Evolutionary conservation across 305 asterid species (phyloP), one percentile per base, ranked within the genome.

Genomic region (Fraxinus ornus): DNA sequence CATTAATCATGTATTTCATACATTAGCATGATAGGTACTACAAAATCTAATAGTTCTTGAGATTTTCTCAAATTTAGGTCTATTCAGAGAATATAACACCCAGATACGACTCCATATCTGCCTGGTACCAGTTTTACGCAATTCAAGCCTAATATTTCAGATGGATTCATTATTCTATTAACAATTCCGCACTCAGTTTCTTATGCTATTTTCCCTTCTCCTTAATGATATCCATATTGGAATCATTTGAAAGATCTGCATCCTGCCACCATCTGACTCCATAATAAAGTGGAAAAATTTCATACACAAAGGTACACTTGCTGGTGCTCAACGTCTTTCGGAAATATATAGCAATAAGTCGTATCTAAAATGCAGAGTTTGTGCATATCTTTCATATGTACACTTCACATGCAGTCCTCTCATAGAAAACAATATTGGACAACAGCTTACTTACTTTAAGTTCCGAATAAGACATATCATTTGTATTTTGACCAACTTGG

Each of bases 401-500:
- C 37, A 28, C 36, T 37, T 80, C 79, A 81, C 75, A 47, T 12
- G 55, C 36, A 47, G 28, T 79, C 79, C 26, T 73, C 73, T 76
- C 28, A 66, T 41, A 76, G 35, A 74, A 49, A 52, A 75, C 60
- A n/a, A 74, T 78, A 36, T 33, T 47, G 80, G 36, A 64, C 17
- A 52, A 36, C 21, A 37, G 75, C 71, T 72, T 71, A 82, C 90
- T 85, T 83, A 92, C 99, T 90, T 94, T 94, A 77, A 96, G 93
- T 88, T 96, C 98, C 77, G 99, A 94, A 87, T 93, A 94, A 55
- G 99, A 94, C 86, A 68, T 84, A 22, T 87, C 93, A 64, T 75
- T 81, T 26, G 97, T 82, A 83, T 92, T 93, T 90, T 96, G 97
- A 75, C 99, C 98, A 13, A 94, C 98, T 83, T 94, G 98, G 80